phyloP scores from a whole-genome alignment of 768 basidiomycete genomes.

The Exidia glandulosa region DNA sequence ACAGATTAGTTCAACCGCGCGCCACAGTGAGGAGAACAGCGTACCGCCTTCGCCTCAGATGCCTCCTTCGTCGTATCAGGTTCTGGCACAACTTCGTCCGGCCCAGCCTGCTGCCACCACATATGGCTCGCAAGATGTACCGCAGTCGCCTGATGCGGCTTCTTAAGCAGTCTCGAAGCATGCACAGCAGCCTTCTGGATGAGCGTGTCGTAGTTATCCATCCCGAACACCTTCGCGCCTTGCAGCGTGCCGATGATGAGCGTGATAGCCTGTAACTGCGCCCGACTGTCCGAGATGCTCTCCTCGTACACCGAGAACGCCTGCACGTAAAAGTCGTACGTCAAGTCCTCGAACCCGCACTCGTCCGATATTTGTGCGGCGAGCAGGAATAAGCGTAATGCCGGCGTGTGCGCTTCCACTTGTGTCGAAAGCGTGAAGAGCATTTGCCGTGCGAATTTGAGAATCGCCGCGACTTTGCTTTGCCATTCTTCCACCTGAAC shows the following conservation, averaged over 20 bases:
- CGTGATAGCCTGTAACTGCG: constrained; percentile 95
- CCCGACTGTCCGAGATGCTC: constrained; percentile 88
- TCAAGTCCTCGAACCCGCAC: constrained; percentile 88
- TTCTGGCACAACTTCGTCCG: constrained; percentile 16
- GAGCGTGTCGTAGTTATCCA: constrained; percentile 93
- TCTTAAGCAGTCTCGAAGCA: constrained; percentile 91
- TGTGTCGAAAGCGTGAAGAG: constrained; percentile 87
- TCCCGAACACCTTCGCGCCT: constrained; percentile 79
- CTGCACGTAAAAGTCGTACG: constrained; percentile 96
- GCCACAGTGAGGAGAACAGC: constrained; percentile 17
- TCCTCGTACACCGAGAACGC: constrained; percentile 98
- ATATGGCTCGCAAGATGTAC: constrained; percentile 92
- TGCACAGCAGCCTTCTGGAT: constrained; percentile 99
- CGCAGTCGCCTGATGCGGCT: constrained; percentile 93
- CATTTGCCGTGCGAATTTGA: constrained; percentile 90
- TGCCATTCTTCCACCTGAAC: constrained; percentile 87
- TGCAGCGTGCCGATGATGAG: constrained; percentile 88
- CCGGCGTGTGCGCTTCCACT: constrained; percentile 86
- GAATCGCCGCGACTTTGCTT: constrained; percentile 70
- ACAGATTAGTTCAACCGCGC: neutral
- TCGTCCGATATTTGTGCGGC: constrained; percentile 93
- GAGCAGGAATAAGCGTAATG: constrained; percentile 88
- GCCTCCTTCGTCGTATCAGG: constrained; percentile 23
- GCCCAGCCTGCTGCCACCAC: constrained; percentile 86
- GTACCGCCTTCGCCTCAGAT: constrained; percentile 44